phyloP scores from a whole-genome alignment of 176 grass and related monocot genomes.

The Rhipidocladum racemiflorum region DNA sequence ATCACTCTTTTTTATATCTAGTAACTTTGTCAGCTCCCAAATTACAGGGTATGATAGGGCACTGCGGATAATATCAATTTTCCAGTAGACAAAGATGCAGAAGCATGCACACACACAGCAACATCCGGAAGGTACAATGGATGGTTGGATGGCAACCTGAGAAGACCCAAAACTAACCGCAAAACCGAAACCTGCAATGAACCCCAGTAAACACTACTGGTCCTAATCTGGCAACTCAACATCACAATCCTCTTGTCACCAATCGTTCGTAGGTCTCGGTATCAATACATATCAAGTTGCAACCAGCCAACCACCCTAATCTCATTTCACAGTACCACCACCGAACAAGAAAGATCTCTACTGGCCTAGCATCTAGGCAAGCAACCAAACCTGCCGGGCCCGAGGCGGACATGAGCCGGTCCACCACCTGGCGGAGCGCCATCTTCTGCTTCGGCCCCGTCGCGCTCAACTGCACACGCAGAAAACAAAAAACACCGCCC shows the following conservation, averaged over 20 bases:
- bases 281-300: neutral
- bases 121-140: neutral
- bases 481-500: neutral
- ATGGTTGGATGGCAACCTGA: neutral
- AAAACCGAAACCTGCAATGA: neutral
- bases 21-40: neutral
- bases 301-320: neutral
- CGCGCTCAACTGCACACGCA: slow-evolving; percentile 40
- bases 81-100: neutral
- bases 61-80: neutral
- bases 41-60: neutral
- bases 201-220: neutral
- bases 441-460: slow-evolving; percentile 62
- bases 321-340: neutral
- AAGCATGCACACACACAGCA: neutral
- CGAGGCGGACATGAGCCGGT: slow-evolving; percentile 56
- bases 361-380: neutral
- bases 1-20: neutral
- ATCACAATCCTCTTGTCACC: neutral
- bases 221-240: neutral
- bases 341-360: slow-evolving; percentile 6
- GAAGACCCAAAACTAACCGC: neutral
- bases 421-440: slow-evolving; percentile 56
- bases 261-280: neutral
- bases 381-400: slow-evolving; percentile 52